Evolutionary conservation across 1,284 basidiomycete genomes (phyloP).

Genomic region (Malassezia sympodialis): DNA sequence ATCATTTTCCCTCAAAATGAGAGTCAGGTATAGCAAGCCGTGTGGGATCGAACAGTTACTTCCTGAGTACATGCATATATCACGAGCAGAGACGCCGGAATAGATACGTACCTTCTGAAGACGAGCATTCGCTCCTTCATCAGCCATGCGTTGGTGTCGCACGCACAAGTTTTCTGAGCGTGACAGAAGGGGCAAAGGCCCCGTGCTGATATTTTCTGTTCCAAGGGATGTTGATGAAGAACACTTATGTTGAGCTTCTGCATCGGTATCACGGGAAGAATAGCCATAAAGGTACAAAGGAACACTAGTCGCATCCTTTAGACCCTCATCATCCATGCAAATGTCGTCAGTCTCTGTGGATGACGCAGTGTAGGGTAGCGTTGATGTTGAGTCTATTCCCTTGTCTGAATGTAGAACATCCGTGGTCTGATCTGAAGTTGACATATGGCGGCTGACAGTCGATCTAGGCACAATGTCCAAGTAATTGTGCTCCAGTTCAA

Average conservation of each 20-base stretch:
- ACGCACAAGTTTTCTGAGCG: conserved; percentile 62
- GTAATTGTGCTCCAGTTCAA: neutral
- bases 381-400: neutral
- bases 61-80: neutral
- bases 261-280: neutral
- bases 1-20: neutral
- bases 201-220: neutral
- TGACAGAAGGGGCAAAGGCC: conserved; percentile 1
- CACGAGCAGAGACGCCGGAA: neutral
- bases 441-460: neutral
- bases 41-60: neutral
- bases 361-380: neutral
- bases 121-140: conserved; percentile 83
- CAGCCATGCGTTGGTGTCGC: conserved; percentile 91
- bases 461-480: neutral
- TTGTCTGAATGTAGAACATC: neutral
- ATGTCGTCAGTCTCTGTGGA: neutral
- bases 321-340: neutral
- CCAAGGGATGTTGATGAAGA: neutral
- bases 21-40: neutral
- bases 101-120: conserved; percentile 69
- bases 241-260: neutral
- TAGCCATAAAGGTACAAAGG: conserved; percentile 1
- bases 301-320: neutral
- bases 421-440: neutral